Conservation (phyloP, 192 early-diverging fungal species). For the Funneliformis mosseae region DNA sequence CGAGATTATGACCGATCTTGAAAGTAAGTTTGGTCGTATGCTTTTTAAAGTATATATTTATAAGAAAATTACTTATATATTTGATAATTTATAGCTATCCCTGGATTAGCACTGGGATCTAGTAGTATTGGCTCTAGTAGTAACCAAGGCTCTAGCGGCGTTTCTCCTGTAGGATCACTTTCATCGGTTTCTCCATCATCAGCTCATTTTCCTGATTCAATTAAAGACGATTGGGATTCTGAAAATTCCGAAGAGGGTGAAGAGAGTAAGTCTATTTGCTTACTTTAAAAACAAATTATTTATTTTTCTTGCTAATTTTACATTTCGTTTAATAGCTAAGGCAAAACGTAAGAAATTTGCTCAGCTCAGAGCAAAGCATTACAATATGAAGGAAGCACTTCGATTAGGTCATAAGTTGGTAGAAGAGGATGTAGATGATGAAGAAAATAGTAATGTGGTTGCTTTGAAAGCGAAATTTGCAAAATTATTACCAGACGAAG, state of each 20-base stretch:
- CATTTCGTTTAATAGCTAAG: conserved; percentile 36
- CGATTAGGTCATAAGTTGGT: conserved; percentile 51
- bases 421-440: conserved; percentile 58
- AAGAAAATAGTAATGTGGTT: conserved; percentile 10
- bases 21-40: conserved; percentile 37
- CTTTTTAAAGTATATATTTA: background rate
- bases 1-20: conserved; percentile 62
- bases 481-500: too few species aligned
- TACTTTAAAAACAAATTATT: conserved; percentile 6
- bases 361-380: conserved; percentile 79
- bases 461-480: too few species aligned
- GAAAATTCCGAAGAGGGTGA: conserved; percentile 60
- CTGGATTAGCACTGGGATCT: conserved; percentile 16
- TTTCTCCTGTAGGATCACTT: conserved; percentile 26
- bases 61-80: background rate
- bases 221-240: conserved; percentile 59
- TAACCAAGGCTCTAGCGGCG: background rate
- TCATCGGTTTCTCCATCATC: conserved; percentile 22
- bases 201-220: conserved; percentile 31
- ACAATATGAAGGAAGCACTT: conserved; percentile 83
- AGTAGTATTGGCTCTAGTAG: background rate
- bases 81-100: conserved; percentile 8
- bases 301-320: background rate
- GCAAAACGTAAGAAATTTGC: conserved; percentile 75
- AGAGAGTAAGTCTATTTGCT: conserved; percentile 45